Conservation (phyloP, 352 stramenopile species). For the Salisapilia sapeloensis region DNA sequence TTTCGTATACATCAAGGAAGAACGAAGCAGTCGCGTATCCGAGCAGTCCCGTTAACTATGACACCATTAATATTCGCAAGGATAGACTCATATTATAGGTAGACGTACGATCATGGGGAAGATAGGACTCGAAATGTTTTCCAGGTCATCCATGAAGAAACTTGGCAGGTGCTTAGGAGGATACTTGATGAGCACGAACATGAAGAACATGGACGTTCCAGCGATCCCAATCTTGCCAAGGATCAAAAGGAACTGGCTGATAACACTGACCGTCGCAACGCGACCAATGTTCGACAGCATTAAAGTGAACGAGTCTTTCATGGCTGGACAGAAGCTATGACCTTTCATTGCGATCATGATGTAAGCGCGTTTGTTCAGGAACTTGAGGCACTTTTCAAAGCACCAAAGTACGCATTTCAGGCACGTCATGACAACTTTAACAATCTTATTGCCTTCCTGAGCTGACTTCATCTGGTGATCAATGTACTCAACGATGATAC, state of each 20-base stretch:
- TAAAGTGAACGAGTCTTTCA: slow-evolving; percentile 91
- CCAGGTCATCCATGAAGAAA: slow-evolving; percentile 60
- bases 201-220: slow-evolving; percentile 55
- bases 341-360: slow-evolving; percentile 84
- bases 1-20: slow-evolving; percentile 73
- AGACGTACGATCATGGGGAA: slow-evolving; percentile 51
- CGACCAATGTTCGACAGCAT: slow-evolving; percentile 89
- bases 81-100: not conserved
- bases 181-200: slow-evolving; percentile 66
- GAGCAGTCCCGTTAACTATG: slow-evolving; percentile 37
- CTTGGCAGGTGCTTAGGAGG: slow-evolving; percentile 27
- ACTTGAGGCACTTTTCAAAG: slow-evolving; percentile 84
- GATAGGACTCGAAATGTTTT: slow-evolving; percentile 47
- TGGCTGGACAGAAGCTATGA: slow-evolving; percentile 67
- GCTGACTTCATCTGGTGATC: slow-evolving; percentile 52
- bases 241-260: slow-evolving; percentile 70
- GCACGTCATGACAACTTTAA: slow-evolving; percentile 74
- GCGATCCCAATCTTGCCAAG: slow-evolving; percentile 83
- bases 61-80: not conserved
- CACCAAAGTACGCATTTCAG: slow-evolving; percentile 80
- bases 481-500: slow-evolving; percentile 59
- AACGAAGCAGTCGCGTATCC: slow-evolving; percentile 55
- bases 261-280: slow-evolving; percentile 73
- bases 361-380: slow-evolving; percentile 82
- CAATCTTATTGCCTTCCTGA: slow-evolving; percentile 40